Conservation (phyloP, 805 yeast species). For the Torulaspora franciscae region DNA sequence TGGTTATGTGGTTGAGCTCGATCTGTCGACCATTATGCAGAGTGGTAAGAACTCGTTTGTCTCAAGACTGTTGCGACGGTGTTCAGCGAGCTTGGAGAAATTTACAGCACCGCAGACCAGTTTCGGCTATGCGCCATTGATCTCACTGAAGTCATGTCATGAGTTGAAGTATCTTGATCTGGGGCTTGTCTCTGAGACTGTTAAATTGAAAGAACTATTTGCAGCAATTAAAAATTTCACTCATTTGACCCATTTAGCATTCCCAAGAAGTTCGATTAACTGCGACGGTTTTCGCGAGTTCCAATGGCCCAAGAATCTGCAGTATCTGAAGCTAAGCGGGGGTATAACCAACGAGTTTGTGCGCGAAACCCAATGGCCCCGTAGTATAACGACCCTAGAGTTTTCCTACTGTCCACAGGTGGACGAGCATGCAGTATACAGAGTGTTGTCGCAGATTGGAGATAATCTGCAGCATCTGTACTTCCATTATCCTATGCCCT, state of each 20-base stretch:
- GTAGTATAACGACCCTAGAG: constrained; percentile 62
- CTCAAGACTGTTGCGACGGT: constrained; percentile 74
- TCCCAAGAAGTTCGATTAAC: constrained; percentile 81
- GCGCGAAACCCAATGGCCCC: constrained; percentile 63
- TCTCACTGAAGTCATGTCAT: constrained; percentile 70
- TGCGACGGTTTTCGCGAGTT: constrained; percentile 47
- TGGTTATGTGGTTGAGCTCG: constrained; percentile 56
- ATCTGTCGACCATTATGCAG: constrained; percentile 76
- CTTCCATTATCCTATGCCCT: constrained; percentile 87
- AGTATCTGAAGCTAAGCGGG: constrained; percentile 75
- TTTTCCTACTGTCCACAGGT: constrained; percentile 85
- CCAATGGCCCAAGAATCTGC: constrained; percentile 75
- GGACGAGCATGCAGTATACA: constrained; percentile 58
- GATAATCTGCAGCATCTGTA: constrained; percentile 55
- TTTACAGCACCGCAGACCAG: constrained; percentile 93
- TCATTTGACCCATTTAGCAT: constrained; percentile 66
- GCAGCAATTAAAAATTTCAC: constrained; percentile 60
- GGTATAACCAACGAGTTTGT: constrained; percentile 83
- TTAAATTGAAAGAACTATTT: constrained; percentile 76
- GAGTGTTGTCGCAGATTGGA: constrained; percentile 61
- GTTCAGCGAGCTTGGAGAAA: constrained; percentile 56
- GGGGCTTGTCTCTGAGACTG: constrained; percentile 84
- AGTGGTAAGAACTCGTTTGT: constrained; percentile 88
- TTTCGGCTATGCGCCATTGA: constrained; percentile 85
- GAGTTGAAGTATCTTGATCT: constrained; percentile 64